Percentiles rank a stretch among this genome's conserved stretches.
Evolutionary conservation across 2,329 filamentous ascomycete species (phyloP).

Genomic region (Penicillium sp.): DNA sequence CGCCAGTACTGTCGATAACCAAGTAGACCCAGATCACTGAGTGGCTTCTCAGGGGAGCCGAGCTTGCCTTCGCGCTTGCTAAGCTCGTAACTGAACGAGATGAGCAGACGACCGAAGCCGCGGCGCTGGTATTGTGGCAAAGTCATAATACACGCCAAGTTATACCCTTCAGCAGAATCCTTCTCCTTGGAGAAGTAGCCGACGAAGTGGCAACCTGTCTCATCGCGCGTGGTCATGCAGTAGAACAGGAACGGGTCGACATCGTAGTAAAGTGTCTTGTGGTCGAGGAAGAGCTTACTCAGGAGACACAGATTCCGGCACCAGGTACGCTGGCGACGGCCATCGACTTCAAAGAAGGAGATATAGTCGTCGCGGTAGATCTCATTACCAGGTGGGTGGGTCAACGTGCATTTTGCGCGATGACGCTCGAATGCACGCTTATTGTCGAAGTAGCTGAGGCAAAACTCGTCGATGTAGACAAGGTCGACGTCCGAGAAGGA

Average conservation of each 20-base stretch:
- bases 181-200: slow-evolving; percentile 99
- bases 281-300: slow-evolving; percentile 95
- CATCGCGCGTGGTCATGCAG: slow-evolving; percentile 91
- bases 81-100: slow-evolving; percentile 96
- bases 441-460: slow-evolving; percentile 84
- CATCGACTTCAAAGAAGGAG: slow-evolving; percentile 96
- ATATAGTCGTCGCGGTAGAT: slow-evolving; percentile 90
- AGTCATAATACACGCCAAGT: slow-evolving; percentile 95
- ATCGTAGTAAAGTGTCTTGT: slow-evolving; percentile 97
- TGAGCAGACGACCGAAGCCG: slow-evolving; percentile 87
- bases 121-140: slow-evolving; percentile 94
- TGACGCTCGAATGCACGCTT: slow-evolving; percentile 80
- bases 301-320: slow-evolving; percentile 96
- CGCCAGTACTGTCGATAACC: slow-evolving; percentile 98
- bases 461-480: slow-evolving; percentile 97
- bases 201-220: slow-evolving; percentile 90
- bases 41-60: slow-evolving; percentile 92
- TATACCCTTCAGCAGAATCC: slow-evolving; percentile 94
- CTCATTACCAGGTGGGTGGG: slow-evolving; percentile 94
- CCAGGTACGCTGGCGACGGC: slow-evolving; percentile 95
- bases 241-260: slow-evolving; percentile 97
- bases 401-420: slow-evolving; percentile 81
- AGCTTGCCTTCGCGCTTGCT: slow-evolving; percentile 93
- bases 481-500: slow-evolving; percentile 83
- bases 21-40: slow-evolving; percentile 87